Conservation (phyloP, 2,329 filamentous ascomycete species). For the Metarhizium rileyi region DNA sequence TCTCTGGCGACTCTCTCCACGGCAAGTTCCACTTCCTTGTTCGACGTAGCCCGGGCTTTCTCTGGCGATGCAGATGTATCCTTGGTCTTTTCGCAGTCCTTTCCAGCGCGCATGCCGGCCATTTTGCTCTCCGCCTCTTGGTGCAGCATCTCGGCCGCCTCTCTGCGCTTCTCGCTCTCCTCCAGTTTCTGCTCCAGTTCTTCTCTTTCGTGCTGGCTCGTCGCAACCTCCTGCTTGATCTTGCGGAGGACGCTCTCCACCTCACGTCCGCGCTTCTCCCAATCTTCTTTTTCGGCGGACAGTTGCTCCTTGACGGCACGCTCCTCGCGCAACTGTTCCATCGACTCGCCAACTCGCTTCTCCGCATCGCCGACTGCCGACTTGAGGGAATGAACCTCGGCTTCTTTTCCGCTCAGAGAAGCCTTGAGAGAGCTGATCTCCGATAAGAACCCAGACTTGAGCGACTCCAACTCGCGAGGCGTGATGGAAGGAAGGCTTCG, state of each 20-base stretch:
- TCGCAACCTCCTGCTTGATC: conserved; percentile 72
- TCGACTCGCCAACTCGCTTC: conserved; percentile 76
- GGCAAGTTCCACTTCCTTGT: conserved; percentile 67
- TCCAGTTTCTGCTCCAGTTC: conserved; percentile 66
- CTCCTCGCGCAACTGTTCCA: conserved; percentile 76
- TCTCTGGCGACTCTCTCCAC: conserved; percentile 91
- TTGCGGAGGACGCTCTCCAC: conserved; percentile 74
- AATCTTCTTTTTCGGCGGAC: conserved; percentile 65
- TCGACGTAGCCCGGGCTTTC: conserved; percentile 25
- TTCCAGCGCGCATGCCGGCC: conserved; percentile 60
- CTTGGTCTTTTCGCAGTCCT: conserved; percentile 27
- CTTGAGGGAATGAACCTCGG: conserved; percentile 80
- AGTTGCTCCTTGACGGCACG: conserved; percentile 59
- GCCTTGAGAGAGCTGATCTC: conserved; percentile 93
- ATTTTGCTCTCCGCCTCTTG: conserved; percentile 69
- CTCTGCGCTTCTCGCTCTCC: conserved; percentile 63
- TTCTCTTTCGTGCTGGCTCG: conserved; percentile 71
- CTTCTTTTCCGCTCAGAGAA: conserved; percentile 84
- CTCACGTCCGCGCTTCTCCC: conserved; percentile 77
- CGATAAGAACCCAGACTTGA: conserved; percentile 84
- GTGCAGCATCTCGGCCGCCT: conserved; percentile 65
- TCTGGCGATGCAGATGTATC: conserved; percentile 23
- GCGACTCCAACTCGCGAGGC: conserved; percentile 79
- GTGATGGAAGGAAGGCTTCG: conserved; percentile 86
- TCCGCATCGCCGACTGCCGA: conserved; percentile 84